Evolutionary conservation across 495 filamentous ascomycete genomes (phyloP), one percentile per base, ranked within the genome.

Genomic region (Aspergillus steynii): DNA sequence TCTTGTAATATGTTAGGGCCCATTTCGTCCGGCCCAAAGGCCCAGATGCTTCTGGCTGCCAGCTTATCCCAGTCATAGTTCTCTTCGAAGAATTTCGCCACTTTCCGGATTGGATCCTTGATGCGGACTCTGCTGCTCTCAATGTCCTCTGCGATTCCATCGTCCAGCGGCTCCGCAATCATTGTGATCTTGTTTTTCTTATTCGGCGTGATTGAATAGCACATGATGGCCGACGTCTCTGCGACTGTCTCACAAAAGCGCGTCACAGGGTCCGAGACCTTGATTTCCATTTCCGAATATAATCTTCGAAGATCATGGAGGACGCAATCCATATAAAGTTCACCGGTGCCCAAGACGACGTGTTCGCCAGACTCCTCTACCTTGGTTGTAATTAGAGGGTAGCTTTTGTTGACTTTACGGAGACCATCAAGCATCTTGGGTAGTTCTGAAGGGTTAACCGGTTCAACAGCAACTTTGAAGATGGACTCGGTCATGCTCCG

Each of bases 111-210:
- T 3, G 95, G 93, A 71, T 97, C 95, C 68, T 90, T 92, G 78
- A 99, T 96, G 62, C 80, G 90, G 63, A 99, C 95, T 56, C 83
- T 86, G 49, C 93, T 92, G 64, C 85, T 88, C 77, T 98, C 95
- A 62, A 99, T 98, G 67, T 98, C 95, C 68, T 93, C 90, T 15
- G 93, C 92, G 64, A 99, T 96, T 15, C 94, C 96, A 55, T 93
- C 86, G 68, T 99, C 95, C 48, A 99, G 77, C 15, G 94, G 93
- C 67, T 98, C 95, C 28, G 96, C 95, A 50, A 97, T 89, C 92
- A 98, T 97, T 52, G 95, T 99, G 71, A 99, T 90, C 74, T 96
- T 97, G 77, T 98, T 99, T 77, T 96, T 96, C 72, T 99, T 98
- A 76, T 99, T 99, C 6, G 95, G 95, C 4, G 95, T 99, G 65